Base-by-base conservation (phyloP, 2,329 filamentous ascomycete genomes). In the Nigrograna mackinnonii region DNA sequence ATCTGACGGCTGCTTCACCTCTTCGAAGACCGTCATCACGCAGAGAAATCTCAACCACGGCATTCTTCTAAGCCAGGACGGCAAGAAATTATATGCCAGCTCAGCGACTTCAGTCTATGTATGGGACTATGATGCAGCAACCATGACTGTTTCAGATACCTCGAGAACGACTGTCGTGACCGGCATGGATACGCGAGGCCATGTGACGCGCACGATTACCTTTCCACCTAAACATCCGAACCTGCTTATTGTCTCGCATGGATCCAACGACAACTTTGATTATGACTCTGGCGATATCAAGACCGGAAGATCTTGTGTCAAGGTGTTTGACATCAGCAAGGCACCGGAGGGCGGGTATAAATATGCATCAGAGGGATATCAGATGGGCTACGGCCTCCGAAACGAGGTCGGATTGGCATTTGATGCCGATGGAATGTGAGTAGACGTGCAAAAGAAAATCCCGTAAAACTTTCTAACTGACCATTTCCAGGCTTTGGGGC, bases 331-430 rank as follows among this genome's bases (percentile, higher is more conserved):
- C 43, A 60, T 78, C 17, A 70, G 55, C 31, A 63, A 72, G 12
- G 16, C 37, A 1, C 57, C 58, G 4, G 22, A 16, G 0, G 33
- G 46, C 54, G 43, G 60, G 37, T 49, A 62, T 51, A 62, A 74
- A 41, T 78, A 73, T 56, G 66, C 78, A 49, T 83, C 72, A 32
- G 70, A 72, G n/a, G 77, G 76, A 3, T 55, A 72, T 11, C 64
- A 73, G 50, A 66, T 61, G 57, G 79, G 84, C 7, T 89, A 84
- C 80, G 86, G 86, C 5, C 70, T 89, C 38, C 77, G 85, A 22
- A 89, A 89, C 60, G 81, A 82, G 6, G 85, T 88, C 5, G 86
- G 85, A 5, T 67, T 89, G 3, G 82, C 72, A 7, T 70, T 89
- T 7, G 82, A 74, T 20, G 83, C 84, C 58, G 73, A 86, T 44